These are phyloP conservation scores for Ceratocystis colombiana DNA, from an alignment of 2,329 filamentous ascomycete species.

Conservation along the genomic window DNA sequence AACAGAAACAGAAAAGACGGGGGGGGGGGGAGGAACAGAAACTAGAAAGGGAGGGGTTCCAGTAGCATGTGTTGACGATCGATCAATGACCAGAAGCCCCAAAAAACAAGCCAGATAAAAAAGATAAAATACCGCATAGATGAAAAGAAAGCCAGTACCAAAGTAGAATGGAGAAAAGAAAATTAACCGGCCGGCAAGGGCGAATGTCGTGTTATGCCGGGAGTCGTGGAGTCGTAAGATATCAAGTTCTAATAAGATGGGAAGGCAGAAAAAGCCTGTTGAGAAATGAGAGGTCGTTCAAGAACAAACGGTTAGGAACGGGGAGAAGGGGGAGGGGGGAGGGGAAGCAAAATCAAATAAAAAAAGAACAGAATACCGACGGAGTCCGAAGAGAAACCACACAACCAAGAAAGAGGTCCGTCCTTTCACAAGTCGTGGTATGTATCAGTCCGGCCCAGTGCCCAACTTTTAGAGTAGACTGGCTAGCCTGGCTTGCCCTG, in stretches of 20 bases:
- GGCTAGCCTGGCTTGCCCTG: constrained; percentile 7
- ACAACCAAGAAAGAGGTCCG: not conserved
- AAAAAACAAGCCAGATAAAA: constrained; percentile 12
- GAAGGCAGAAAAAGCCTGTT: not conserved
- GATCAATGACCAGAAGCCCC: not conserved
- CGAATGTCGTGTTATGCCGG: not conserved
- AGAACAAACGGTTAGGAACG: not conserved
- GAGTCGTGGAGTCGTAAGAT: constrained; percentile 9
- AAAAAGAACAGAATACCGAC: constrained; percentile 1
- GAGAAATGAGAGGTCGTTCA: not conserved
- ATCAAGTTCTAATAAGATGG: constrained; percentile 10
- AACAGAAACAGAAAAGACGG: not conserved
- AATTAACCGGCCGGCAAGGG: not conserved
- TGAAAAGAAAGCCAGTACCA: constrained; percentile 18
- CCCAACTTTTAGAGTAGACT: too few relatives aligned
- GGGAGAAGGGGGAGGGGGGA: too few relatives aligned
- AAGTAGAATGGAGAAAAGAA: constrained; percentile 6
- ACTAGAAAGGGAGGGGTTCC: not conserved
- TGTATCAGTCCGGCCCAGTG: too few relatives aligned
- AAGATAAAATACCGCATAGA: constrained; percentile 21
- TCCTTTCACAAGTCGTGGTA: too few relatives aligned
- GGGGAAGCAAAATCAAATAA: not conserved
- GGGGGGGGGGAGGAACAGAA: not conserved
- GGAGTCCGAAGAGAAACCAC: not conserved
- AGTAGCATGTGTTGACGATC: not conserved